These are phyloP conservation scores for Pisolithus marmoratus DNA, from an alignment of 768 basidiomycete species.

Conservation along the genomic window DNA sequence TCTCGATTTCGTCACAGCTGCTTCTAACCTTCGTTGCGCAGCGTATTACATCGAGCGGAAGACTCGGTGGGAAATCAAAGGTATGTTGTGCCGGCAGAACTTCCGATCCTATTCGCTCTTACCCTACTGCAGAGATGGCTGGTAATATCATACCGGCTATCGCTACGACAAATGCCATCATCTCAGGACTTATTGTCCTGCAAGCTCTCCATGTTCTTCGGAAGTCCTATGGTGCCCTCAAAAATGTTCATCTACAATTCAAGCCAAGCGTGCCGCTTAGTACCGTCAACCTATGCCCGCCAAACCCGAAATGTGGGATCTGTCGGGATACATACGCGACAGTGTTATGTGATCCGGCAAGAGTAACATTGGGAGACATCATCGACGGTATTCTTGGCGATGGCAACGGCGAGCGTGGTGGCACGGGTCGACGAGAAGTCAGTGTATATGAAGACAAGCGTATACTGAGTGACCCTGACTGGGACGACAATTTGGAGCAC, in stretches of 20 bases:
- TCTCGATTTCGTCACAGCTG: conserved; percentile 92
- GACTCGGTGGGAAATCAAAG: conserved; percentile 97
- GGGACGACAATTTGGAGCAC: conserved; percentile 80
- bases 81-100: conserved; percentile 32
- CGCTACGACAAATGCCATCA: conserved; percentile 97
- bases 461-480: conserved; percentile 87
- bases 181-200: conserved; percentile 90
- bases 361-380: conserved; percentile 66
- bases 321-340: conserved; percentile 82
- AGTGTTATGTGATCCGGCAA: conserved; percentile 66
- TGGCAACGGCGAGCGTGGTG: conserved; percentile 28
- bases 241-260: conserved; percentile 75
- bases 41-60: conserved; percentile 87
- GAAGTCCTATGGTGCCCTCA: conserved; percentile 51
- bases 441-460: conserved; percentile 85
- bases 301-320: conserved; percentile 76
- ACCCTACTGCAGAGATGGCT: conserved; percentile 76
- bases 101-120: background rate
- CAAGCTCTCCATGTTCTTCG: conserved; percentile 85
- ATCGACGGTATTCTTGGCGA: conserved; percentile 62
- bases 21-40: conserved; percentile 85
- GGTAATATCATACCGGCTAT: conserved; percentile 99
- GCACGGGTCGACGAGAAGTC: conserved; percentile 50
- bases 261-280: conserved; percentile 77
- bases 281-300: conserved; percentile 55